phyloP scores from a whole-genome alignment of 257 asterid species.

The Nicotiana sylvestris region DNA sequence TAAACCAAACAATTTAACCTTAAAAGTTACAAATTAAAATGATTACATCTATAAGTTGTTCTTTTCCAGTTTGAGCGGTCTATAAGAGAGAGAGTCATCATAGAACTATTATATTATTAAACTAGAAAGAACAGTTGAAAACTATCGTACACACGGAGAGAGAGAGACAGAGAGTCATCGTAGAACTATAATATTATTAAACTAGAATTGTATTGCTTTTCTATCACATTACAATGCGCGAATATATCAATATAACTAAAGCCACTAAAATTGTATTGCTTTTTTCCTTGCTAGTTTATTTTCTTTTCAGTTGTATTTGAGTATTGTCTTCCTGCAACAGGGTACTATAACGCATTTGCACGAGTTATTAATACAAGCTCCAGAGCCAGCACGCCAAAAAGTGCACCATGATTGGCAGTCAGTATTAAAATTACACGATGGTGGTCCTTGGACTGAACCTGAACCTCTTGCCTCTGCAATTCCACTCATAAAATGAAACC shows the following conservation, averaged over 20 bases:
- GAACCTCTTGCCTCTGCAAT: background rate
- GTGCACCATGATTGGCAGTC: background rate
- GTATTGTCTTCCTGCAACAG: background rate
- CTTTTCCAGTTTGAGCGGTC: too few species aligned
- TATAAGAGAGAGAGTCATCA: too few species aligned
- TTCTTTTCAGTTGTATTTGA: background rate
- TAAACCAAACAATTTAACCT: too few species aligned
- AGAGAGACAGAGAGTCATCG: too few species aligned
- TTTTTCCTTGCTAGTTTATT: background rate
- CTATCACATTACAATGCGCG: background rate
- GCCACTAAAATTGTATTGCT: background rate
- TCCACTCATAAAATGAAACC: background rate
- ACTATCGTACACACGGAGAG: too few species aligned
- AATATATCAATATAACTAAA: background rate
- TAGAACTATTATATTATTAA: too few species aligned
- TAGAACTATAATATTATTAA: background rate
- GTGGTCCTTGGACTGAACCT: background rate
- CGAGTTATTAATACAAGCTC: background rate
- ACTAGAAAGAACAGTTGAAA: too few species aligned
- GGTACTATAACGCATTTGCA: background rate
- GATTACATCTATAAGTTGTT: too few species aligned
- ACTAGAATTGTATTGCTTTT: background rate
- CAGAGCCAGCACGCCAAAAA: background rate
- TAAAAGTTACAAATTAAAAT: too few species aligned
- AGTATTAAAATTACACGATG: background rate